These are phyloP conservation scores for Galerina marginata DNA, from an alignment of 768 basidiomycete genomes.

Conservation along the genomic window DNA sequence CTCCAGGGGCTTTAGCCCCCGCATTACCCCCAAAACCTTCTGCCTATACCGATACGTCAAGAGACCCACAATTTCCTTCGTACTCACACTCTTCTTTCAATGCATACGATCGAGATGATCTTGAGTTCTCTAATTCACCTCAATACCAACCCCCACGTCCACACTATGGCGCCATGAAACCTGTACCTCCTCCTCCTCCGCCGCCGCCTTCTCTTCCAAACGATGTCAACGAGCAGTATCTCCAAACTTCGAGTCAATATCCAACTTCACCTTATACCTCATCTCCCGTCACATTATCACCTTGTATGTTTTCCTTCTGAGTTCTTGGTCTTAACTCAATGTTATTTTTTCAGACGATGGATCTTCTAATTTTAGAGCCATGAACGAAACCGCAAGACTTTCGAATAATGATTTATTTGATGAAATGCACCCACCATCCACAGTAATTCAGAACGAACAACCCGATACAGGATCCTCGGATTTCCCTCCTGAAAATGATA, in stretches of 20 bases:
- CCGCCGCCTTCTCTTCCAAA: conserved; percentile 5
- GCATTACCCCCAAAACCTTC: conserved; percentile 33
- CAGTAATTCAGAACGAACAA: background rate
- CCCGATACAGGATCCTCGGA: conserved; percentile 14
- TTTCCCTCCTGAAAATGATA: conserved; percentile 17
- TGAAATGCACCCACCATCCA: conserved; percentile 1
- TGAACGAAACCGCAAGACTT: conserved; percentile 16
- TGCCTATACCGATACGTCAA: conserved; percentile 20
- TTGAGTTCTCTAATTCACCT: conserved; percentile 18
- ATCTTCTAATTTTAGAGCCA: conserved; percentile 19
- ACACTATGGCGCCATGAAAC: background rate
- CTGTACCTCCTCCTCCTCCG: conserved; percentile 18
- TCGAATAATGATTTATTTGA: conserved; percentile 21
- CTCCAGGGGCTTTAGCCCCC: conserved; percentile 36
- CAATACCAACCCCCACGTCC: conserved; percentile 3
- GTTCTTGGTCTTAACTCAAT: background rate
- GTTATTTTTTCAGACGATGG: conserved; percentile 12
- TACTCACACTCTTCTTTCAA: conserved; percentile 20
- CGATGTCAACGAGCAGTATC: conserved; percentile 8
- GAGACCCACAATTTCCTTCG: conserved; percentile 14
- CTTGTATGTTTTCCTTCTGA: conserved; percentile 15
- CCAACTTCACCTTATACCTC: conserved; percentile 4
- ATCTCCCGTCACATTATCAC: conserved; percentile 15
- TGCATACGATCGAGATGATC: conserved; percentile 21
- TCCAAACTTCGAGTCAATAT: conserved; percentile 1